Base-by-base conservation (phyloP, 345 rosid genomes). In the Punica granatum region DNA sequence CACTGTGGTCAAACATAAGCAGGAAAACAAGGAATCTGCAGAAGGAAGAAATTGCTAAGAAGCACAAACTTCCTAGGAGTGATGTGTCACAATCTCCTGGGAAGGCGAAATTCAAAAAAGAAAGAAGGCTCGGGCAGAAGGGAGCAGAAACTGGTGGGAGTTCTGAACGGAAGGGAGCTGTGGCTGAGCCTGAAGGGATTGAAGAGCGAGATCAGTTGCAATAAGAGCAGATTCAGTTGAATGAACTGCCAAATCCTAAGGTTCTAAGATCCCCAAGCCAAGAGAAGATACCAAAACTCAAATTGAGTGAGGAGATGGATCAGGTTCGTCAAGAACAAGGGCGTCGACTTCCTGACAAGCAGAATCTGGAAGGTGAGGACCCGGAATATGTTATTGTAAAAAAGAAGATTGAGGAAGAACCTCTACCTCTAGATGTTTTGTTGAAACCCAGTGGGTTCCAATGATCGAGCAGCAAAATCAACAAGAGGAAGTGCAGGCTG, bases 391-490 rank as follows among this genome's bases (percentile, higher is more conserved):
- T 15, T 23, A 68, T 41, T 61, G 64, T 23, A 42, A 64, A 39
- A 56, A 33, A 68, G 32, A 14, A 37, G 30, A 32, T 9, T 35
- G 70, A 61, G 33, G 10, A 37, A 4, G 41, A 66, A 37, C 63
- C 25, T 26, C 42, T 13, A 37, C 63, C 25, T 26, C 42, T 13
- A 21, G 35, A 30, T 10, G 41, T 26, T 36, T 7, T 37, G 26
- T 54, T 36, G 49, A 51, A 51, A 46, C 44, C 56, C 49, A 25
- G 32, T n/a, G 60, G 49, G 35, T 60, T 68, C 56, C 37, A 58
- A 64, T 60, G 36, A 30, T 33, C 30, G 28, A n/a, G 5, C 41
- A 5, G 11, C 42, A 13, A 23, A 33, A 35, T 25, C 70, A 54
- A 56, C 34, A 39, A 61, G 8, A 8, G 32, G 70, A 14, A 34